Evolutionary conservation across 2,329 filamentous ascomycete species (phyloP).

Genomic region (Magnaporthiopsis incrustans): DNA sequence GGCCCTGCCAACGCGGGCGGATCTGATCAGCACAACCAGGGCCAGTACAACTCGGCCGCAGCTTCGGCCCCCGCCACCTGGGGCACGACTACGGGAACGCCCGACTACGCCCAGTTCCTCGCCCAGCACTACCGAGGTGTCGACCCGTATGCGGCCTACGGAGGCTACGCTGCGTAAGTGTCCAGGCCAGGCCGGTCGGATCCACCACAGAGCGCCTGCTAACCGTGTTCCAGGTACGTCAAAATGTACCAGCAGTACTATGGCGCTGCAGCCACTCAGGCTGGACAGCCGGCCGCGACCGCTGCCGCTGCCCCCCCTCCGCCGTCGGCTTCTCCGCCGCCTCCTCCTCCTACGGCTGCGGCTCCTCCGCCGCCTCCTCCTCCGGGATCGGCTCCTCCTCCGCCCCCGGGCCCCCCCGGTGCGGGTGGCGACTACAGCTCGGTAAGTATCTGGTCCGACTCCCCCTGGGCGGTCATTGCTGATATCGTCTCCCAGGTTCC

Average conservation of each 20-base stretch:
- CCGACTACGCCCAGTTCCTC: constrained; percentile 3
- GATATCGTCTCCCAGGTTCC: neutral
- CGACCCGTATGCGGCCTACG: constrained; percentile 7
- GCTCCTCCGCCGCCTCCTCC: constrained; percentile 6
- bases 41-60: neutral
- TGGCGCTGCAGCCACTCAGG: neutral
- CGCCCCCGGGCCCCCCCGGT: constrained; percentile 3
- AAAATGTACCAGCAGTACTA: constrained; percentile 9
- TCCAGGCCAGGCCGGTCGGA: no score
- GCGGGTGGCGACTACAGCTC: constrained; percentile 4
- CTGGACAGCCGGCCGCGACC: constrained; percentile 1
- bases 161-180: constrained; percentile 8
- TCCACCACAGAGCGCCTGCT: no score
- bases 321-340: neutral
- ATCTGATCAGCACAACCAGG: neutral
- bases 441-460: neutral
- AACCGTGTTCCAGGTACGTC: constrained; percentile 1
- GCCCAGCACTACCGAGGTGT: constrained; percentile 4
- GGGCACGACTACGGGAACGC: no score
- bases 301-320: neutral
- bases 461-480: neutral
- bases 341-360: constrained; percentile 4
- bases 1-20: constrained; percentile 1
- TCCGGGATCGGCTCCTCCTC: constrained; percentile 3
- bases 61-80: no score